A percentile compares a stretch with the other conserved stretches of the same genome.
These are phyloP conservation scores for Spergularia marina DNA, from an alignment of 148 eudicot genomes.

Conservation along the genomic window DNA sequence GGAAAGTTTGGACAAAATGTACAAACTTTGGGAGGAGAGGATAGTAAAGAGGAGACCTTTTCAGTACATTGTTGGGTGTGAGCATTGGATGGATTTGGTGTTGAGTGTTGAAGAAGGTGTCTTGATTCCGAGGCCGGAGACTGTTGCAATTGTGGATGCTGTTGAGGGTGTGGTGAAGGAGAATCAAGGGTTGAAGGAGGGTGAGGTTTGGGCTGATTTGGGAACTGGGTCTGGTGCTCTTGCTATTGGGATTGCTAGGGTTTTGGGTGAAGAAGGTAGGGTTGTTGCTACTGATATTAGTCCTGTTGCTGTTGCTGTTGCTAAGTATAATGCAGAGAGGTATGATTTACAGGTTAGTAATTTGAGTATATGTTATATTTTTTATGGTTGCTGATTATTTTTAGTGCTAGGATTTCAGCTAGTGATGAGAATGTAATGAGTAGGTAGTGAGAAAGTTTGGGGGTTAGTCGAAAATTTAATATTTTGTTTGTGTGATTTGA, in stretches of 20 bases:
- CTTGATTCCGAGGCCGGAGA: conserved; percentile 93
- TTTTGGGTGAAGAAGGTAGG: conserved; percentile 53
- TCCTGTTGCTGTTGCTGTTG: conserved; percentile 70
- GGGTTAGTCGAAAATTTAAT: not conserved
- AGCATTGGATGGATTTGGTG: conserved; percentile 98
- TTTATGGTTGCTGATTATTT: not conserved
- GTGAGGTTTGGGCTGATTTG: conserved; percentile 91
- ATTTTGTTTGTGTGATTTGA: not conserved
- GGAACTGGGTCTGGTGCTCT: conserved; percentile 97
- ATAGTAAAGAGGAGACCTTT: conserved; percentile 75
- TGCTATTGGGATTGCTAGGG: conserved; percentile 76
- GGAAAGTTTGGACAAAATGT: conserved; percentile 51
- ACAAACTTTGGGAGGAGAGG: conserved; percentile 71
- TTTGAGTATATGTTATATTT: not conserved
- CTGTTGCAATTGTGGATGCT: conserved; percentile 70
- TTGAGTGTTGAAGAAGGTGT: conserved; percentile 88
- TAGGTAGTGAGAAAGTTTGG: not conserved
- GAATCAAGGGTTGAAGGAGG: conserved; percentile 40
- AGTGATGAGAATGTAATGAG: not conserved
- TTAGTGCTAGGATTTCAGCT: not conserved
- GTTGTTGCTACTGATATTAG: conserved; percentile 83
- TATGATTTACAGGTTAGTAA: conserved; percentile 83
- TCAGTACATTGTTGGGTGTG: conserved; percentile 95
- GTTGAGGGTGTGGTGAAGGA: conserved; percentile 44
- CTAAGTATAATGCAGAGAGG: conserved; percentile 74